Base-by-base conservation (phyloP, 352 stramenopile genomes). In the Globisporangium apiculatum region DNA sequence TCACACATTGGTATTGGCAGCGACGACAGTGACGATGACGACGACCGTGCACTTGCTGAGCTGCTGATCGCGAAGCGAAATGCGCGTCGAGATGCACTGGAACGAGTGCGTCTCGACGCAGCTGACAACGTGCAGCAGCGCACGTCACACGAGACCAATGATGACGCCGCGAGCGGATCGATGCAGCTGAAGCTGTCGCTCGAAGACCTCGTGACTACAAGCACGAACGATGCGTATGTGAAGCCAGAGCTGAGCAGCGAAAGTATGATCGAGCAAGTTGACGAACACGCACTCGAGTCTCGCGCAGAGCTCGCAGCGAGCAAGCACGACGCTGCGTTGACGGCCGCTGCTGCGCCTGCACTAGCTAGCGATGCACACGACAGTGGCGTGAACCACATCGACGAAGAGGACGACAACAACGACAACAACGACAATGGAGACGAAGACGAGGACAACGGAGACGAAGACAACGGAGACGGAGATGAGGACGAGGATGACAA, bases 401-500 rank as follows among this genome's bases (percentile, higher is more conserved):
- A 31, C 24, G 24, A 31, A 31, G 24, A 31, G 24, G 24, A 31
- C 10, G 8, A 24, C 18, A 42, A 24, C 12, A 50, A 50, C 8
- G 50, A 52, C n/a, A n/a, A 36, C 5, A 1, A 24, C 1, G 18
- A 24, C 18, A 24, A n/a, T n/a, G n/a, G 38, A 4, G 17, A 35
- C 11, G 4, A 1, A 10, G 4, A 24, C 6, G 37, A 60, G 14
- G 7, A 12, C 7, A 40, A 35, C 37, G 35, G 14, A 7, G n/a
- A 49, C 6, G 45, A 17, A 4, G 45, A 49, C 45, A 35, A 12
- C n/a, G 8, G 5, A 7, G 5, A 14, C 10, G 14, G 43, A 18
- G 48, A 52, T 15, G 51, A 56, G 15, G 63, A 71, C 0, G 62
- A 74, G 2, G 69, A 72, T 6, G 57, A 66, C 51, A 66, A 67